A percentile compares a stretch with the other conserved stretches of the same genome.
Evolutionary conservation across 805 yeast genomes (phyloP).

Genomic region (Hanseniaspora mollemarum): DNA sequence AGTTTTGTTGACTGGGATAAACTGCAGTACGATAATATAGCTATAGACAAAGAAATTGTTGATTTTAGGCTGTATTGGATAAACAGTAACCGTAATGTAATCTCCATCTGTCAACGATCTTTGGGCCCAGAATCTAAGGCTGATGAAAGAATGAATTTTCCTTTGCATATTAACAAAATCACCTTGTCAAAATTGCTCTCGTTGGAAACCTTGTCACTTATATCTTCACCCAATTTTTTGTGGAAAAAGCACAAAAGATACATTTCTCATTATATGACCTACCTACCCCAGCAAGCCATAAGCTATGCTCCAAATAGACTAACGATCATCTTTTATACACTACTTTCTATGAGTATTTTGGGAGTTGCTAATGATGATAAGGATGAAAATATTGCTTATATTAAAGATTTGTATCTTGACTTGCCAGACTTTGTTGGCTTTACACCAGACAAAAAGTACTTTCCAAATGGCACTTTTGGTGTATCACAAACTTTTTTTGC

Average conservation of each 20-base stretch:
- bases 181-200: neutral
- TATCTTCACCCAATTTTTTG: conserved; percentile 4
- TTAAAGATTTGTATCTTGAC: conserved; percentile 1
- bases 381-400: neutral
- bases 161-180: neutral
- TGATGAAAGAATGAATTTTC: neutral
- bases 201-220: neutral
- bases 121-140: neutral
- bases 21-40: neutral
- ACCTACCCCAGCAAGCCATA: neutral
- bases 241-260: conserved; percentile 2
- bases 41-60: neutral
- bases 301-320: conserved; percentile 11
- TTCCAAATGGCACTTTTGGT: conserved; percentile 1
- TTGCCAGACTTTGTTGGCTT: conserved; percentile 1
- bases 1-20: neutral
- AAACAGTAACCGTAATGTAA: neutral
- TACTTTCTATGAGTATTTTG: neutral
- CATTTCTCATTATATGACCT: neutral
- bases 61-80: conserved; percentile 10
- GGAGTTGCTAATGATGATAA: neutral
- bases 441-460: neutral
- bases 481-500: conserved; percentile 14
- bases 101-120: conserved; percentile 6
- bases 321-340: conserved; percentile 1